Percentiles rank a stretch among this genome's conserved stretches.
Evolutionary conservation across 2,329 filamentous ascomycete species (phyloP).

Genomic region (Colletotrichum brevisporum): DNA sequence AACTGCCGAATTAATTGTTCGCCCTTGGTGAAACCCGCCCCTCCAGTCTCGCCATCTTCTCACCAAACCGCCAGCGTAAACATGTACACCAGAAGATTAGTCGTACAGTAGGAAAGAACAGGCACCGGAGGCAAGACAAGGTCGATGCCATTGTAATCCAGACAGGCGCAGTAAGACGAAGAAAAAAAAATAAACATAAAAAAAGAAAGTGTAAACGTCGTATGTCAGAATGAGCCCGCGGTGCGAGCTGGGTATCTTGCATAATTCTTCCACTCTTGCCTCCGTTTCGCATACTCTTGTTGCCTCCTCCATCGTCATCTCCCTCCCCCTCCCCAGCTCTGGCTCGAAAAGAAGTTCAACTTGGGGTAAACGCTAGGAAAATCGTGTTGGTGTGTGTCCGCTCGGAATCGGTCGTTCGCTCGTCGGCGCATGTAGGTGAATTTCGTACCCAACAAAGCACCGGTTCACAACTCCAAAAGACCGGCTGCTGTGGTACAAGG

Average conservation of each 20-base stretch:
- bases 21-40: background rate
- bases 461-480: conserved; percentile 35
- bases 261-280: conserved; percentile 44
- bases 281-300: conserved; percentile 23
- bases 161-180: conserved; percentile 37
- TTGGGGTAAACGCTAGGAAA: conserved; percentile 43
- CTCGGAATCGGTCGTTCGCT: conserved; percentile 43
- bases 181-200: conserved; percentile 32
- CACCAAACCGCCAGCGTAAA: conserved; percentile 28
- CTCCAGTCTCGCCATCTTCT: background rate
- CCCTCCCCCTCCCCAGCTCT: conserved; percentile 45
- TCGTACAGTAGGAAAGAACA: conserved; percentile 30
- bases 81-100: conserved; percentile 38
- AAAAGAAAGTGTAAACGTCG: conserved; percentile 44
- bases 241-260: conserved; percentile 58
- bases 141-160: conserved; percentile 26
- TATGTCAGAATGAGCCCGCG: conserved; percentile 53
- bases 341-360: conserved; percentile 43
- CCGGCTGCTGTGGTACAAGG: conserved; percentile 21
- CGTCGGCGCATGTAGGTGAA: conserved; percentile 39
- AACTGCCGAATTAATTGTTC: conserved; percentile 13
- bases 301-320: conserved; percentile 8
- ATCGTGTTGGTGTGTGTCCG: conserved; percentile 40
- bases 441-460: conserved; percentile 27
- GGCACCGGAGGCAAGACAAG: conserved; percentile 9